Evolutionary conservation across 441 rosid genomes (phyloP).

Genomic region (Euphorbia corollata): DNA sequence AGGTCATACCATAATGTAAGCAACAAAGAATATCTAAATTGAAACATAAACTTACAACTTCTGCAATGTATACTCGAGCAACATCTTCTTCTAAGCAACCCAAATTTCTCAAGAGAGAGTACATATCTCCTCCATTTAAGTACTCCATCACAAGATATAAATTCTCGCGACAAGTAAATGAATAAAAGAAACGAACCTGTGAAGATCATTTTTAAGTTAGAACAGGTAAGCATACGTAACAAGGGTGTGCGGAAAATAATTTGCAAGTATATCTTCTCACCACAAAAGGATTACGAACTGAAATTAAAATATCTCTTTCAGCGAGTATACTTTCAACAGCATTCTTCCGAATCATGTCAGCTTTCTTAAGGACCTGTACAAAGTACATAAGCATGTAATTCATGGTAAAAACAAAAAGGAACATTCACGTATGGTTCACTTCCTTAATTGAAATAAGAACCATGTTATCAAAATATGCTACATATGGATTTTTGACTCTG

Average conservation of each 20-base stretch:
- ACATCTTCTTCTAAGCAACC: slow-evolving; percentile 98
- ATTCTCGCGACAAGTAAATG: slow-evolving; percentile 96
- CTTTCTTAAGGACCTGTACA: slow-evolving; percentile 85
- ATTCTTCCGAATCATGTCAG: slow-evolving; percentile 97
- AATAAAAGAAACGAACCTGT: slow-evolving; percentile 98
- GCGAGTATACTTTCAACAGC: slow-evolving; percentile 99
- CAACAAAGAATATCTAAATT: slow-evolving; percentile 5
- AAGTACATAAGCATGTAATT: slow-evolving; percentile 19
- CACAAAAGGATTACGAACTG: slow-evolving; percentile 99
- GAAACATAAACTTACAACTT: slow-evolving; percentile 65
- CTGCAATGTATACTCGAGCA: slow-evolving; percentile 95
- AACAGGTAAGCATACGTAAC: slow-evolving; percentile 21
- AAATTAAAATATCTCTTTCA: slow-evolving; percentile 93
- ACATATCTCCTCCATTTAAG: slow-evolving; percentile 94
- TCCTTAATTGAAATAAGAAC: background rate
- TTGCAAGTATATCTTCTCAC: slow-evolving; percentile 58
- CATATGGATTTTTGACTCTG: too few relatives aligned
- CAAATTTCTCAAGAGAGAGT: slow-evolving; percentile 85
- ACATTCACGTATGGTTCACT: background rate
- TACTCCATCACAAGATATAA: slow-evolving; percentile 99
- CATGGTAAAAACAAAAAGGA: slow-evolving; percentile 3
- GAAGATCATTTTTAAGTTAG: slow-evolving; percentile 29
- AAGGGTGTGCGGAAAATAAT: slow-evolving; percentile 17
- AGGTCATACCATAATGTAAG: background rate
- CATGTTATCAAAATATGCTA: background rate